These are phyloP conservation scores for Boletus rufocinnamomeus DNA, from an alignment of 768 basidiomycete species.

Conservation along the genomic window DNA sequence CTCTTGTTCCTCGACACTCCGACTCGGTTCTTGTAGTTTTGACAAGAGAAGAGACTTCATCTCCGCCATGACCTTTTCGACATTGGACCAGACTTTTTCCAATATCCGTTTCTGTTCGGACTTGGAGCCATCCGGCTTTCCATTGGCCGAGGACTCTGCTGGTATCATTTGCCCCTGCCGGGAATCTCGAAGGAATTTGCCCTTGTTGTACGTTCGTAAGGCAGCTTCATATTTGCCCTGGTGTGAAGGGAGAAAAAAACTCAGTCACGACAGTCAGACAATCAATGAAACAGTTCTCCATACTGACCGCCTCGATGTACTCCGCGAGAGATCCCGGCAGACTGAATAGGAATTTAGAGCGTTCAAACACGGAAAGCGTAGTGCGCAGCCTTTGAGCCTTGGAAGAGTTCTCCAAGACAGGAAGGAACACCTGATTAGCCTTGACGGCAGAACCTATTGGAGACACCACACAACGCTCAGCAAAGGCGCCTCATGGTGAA, in stretches of 20 bases:
- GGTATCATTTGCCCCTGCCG: slow-evolving; percentile 86
- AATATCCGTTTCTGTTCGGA: slow-evolving; percentile 90
- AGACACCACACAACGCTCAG: slow-evolving; percentile 7
- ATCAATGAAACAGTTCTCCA: neutral
- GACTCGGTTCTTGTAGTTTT: slow-evolving; percentile 78
- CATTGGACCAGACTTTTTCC: slow-evolving; percentile 94
- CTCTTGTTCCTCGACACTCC: slow-evolving; percentile 91
- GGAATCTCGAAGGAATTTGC: slow-evolving; percentile 85
- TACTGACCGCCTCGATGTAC: slow-evolving; percentile 80
- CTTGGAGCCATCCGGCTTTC: slow-evolving; percentile 47
- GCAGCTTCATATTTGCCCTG: slow-evolving; percentile 95
- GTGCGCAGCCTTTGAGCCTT: slow-evolving; percentile 92
- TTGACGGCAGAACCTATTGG: slow-evolving; percentile 80
- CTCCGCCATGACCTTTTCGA: slow-evolving; percentile 92
- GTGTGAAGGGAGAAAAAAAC: neutral
- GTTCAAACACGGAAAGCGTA: slow-evolving; percentile 92
- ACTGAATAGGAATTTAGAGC: slow-evolving; percentile 98
- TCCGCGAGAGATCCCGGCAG: slow-evolving; percentile 90
- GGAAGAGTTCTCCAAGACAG: slow-evolving; percentile 91
- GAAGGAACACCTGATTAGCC: slow-evolving; percentile 94
- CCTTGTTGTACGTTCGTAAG: slow-evolving; percentile 95
- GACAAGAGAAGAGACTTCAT: slow-evolving; percentile 77
- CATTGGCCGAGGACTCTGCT: slow-evolving; percentile 61
- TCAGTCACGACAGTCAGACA: neutral
- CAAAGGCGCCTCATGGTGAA: neutral